Evolutionary conservation across 805 yeast species (phyloP).

Genomic region (Blastobotrys muscicola): DNA sequence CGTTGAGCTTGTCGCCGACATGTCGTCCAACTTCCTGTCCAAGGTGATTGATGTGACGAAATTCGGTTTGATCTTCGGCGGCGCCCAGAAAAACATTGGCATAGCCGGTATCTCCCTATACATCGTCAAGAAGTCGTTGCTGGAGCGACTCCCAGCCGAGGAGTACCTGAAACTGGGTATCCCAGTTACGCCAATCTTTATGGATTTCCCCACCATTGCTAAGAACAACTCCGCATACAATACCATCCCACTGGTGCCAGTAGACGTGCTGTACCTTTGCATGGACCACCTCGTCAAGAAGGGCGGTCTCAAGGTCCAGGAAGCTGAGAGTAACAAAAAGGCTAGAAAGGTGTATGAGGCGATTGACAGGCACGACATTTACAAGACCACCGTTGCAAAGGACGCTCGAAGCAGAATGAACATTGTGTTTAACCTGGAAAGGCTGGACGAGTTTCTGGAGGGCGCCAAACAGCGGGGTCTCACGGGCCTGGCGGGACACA

Average conservation of each 20-base stretch:
- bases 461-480: conserved; percentile 53
- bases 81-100: conserved; percentile 98
- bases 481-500: conserved; percentile 85
- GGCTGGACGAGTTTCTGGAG: conserved; percentile 63
- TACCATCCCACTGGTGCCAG: conserved; percentile 89
- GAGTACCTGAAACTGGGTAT: conserved; percentile 48
- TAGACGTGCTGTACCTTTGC: conserved; percentile 77
- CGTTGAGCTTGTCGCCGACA: conserved; percentile 82
- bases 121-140: conserved; percentile 72
- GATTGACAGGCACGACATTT: conserved; percentile 53
- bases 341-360: conserved; percentile 54
- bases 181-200: conserved; percentile 84
- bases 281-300: conserved; percentile 47
- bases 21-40: conserved; percentile 88
- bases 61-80: conserved; percentile 88
- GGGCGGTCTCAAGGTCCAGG: conserved; percentile 69
- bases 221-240: conserved; percentile 89
- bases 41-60: conserved; percentile 70
- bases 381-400: conserved; percentile 45
- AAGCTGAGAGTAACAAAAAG: conserved; percentile 48
- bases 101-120: conserved; percentile 91
- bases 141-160: conserved; percentile 52
- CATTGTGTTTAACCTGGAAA: conserved; percentile 73
- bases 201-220: conserved; percentile 78
- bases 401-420: conserved; percentile 79